Evolutionary conservation across 768 basidiomycete genomes (phyloP).

Genomic region (Naganishia randhawae): DNA sequence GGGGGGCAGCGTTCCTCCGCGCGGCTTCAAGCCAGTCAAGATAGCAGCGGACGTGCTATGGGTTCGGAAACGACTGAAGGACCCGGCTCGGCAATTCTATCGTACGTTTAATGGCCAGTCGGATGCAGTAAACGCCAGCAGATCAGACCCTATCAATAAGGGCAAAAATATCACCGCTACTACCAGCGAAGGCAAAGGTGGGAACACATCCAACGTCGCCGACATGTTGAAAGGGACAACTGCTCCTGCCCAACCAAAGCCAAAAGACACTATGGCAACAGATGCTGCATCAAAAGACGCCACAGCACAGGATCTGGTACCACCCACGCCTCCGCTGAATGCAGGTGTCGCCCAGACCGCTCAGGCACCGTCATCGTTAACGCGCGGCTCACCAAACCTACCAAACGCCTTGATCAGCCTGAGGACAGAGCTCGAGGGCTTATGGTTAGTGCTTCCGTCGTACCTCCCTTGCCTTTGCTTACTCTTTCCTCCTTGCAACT

Average conservation of each 20-base stretch:
- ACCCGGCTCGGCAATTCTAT: too few species aligned
- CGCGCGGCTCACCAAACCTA: not conserved
- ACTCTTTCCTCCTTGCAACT: not conserved
- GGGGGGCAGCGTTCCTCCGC: too few species aligned
- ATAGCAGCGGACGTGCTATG: too few species aligned
- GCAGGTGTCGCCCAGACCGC: not conserved
- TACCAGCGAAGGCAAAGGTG: not conserved
- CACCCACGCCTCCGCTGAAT: not conserved
- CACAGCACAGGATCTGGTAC: too few species aligned
- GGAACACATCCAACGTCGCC: not conserved
- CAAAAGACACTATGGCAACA: too few species aligned
- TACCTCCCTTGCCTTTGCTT: not conserved
- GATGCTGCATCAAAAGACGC: not conserved
- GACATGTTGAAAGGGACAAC: not conserved
- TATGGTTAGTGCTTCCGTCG: not conserved
- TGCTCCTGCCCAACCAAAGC: not conserved
- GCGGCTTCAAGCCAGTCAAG: too few species aligned
- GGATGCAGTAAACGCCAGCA: too few species aligned
- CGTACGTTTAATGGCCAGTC: too few species aligned
- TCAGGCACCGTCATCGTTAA: not conserved
- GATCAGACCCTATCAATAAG: too few species aligned
- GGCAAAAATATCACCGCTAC: not conserved
- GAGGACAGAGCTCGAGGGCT: not conserved
- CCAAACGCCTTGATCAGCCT: not conserved
- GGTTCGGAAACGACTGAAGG: too few species aligned